A percentile compares a stretch with the other conserved stretches of the same genome.
phyloP scores from a whole-genome alignment of 2,329 filamentous ascomycete species.

The Ceratocystis papillata region DNA sequence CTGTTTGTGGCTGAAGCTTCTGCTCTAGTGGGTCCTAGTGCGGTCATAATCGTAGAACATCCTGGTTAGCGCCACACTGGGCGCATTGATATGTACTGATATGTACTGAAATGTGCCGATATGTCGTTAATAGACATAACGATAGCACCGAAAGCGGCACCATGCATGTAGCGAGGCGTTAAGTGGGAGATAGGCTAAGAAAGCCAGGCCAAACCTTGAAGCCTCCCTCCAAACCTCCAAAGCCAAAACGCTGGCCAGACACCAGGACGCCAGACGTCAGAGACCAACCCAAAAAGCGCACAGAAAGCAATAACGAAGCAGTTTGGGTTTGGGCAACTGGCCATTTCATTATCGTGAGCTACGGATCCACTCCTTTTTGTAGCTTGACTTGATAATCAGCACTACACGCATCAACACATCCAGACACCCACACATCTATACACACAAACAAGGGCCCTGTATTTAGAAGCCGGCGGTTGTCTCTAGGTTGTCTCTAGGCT shows the following conservation, averaged over 20 bases:
- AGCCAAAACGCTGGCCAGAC: not conserved
- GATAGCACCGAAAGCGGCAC: constrained; percentile 16
- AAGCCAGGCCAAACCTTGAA: constrained; percentile 10
- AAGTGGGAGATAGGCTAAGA: not conserved
- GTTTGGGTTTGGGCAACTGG: not conserved
- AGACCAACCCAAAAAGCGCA: constrained; percentile 5
- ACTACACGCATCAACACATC: too few relatives aligned
- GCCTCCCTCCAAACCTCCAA: constrained; percentile 7
- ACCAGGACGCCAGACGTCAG: constrained; percentile 4
- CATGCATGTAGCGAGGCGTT: constrained; percentile 12
- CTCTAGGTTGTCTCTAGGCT: not conserved
- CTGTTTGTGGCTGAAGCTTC: constrained; percentile 11
- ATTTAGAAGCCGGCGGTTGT: not conserved
- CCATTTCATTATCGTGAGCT: not conserved
- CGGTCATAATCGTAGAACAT: not conserved
- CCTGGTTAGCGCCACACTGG: not conserved
- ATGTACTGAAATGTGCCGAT: not conserved
- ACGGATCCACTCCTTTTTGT: not conserved
- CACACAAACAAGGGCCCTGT: not conserved
- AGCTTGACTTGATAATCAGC: not conserved
- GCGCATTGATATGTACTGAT: too few relatives aligned
- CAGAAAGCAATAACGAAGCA: constrained; percentile 10
- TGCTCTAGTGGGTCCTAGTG: not conserved
- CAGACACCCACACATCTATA: not conserved
- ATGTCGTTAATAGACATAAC: constrained; percentile 6